Percentiles rank a stretch among this genome's conserved stretches.
Evolutionary conservation across 2,329 filamentous ascomycete genomes (phyloP).

Genomic region (Chaetomium sp.): DNA sequence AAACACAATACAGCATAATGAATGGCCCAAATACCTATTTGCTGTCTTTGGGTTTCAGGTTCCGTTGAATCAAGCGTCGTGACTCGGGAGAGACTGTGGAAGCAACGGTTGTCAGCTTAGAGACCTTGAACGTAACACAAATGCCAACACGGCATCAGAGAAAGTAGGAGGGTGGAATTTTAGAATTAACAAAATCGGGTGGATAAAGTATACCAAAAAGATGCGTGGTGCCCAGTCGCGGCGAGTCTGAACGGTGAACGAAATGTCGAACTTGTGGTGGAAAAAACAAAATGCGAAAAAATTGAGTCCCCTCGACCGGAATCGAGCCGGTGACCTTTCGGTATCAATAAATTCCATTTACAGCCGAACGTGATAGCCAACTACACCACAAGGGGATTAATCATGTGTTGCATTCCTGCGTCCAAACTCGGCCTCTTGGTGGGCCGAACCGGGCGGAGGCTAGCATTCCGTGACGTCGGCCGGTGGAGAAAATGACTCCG

Average conservation of each 20-base stretch:
- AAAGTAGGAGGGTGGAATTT: too few species aligned
- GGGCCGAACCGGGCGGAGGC: neutral
- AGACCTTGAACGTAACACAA: too few species aligned
- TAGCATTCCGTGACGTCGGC: too few species aligned
- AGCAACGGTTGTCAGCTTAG: too few species aligned
- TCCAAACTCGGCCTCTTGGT: neutral
- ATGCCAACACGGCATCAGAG: too few species aligned
- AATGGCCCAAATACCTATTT: too few species aligned
- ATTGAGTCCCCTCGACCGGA: constrained; percentile 20
- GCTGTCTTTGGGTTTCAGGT: too few species aligned
- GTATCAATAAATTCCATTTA: constrained; percentile 20
- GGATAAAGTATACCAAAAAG: neutral
- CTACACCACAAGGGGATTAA: constrained; percentile 21
- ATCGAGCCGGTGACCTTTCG: constrained; percentile 23
- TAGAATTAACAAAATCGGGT: neutral
- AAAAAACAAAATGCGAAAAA: constrained; percentile 7
- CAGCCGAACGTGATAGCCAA: constrained; percentile 23
- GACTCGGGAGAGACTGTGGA: too few species aligned
- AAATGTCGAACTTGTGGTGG: neutral
- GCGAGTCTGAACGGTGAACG: neutral
- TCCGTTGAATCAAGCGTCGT: too few species aligned
- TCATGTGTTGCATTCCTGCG: neutral
- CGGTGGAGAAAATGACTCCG: too few species aligned
- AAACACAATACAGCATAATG: too few species aligned
- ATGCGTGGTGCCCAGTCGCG: neutral